Conservation (phyloP, 805 yeast species). For the Saturnispora saitoi region DNA sequence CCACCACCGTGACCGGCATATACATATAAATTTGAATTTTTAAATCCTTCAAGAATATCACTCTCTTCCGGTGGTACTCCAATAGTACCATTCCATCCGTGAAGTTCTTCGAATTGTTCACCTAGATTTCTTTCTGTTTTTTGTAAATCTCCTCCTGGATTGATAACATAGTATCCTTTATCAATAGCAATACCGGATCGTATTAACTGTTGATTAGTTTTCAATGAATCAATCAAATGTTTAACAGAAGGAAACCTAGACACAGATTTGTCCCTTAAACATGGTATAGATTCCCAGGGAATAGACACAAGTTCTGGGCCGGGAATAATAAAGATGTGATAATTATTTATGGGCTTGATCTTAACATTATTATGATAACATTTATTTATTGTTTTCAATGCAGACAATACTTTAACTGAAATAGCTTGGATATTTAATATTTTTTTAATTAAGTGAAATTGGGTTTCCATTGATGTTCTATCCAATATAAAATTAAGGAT, state of each 20-base stretch:
- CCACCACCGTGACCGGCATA: constrained; percentile 97
- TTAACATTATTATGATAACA: background rate
- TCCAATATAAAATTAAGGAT: constrained; percentile 56
- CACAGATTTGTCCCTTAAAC: constrained; percentile 45
- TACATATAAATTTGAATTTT: constrained; percentile 43
- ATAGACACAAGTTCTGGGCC: constrained; percentile 56
- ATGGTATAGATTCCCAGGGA: constrained; percentile 86
- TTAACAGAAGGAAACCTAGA: constrained; percentile 68
- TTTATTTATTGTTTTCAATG: background rate
- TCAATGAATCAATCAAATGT: constrained; percentile 34
- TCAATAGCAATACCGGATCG: constrained; percentile 16
- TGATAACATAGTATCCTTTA: constrained; percentile 56
- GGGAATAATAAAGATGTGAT: constrained; percentile 64
- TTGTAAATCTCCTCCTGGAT: constrained; percentile 72
- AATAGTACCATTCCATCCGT: constrained; percentile 44
- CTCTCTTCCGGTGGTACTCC: constrained; percentile 53
- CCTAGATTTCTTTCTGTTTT: constrained; percentile 57
- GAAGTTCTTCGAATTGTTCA: constrained; percentile 30
- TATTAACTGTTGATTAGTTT: constrained; percentile 13
- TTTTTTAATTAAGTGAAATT: background rate
- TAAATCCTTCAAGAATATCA: constrained; percentile 38
- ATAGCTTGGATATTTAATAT: constrained; percentile 15
- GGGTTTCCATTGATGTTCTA: constrained; percentile 45
- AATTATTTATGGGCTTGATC: background rate
- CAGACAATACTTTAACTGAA: background rate